These are phyloP conservation scores for Xylariaceae sp. DNA, from an alignment of 2,329 filamentous ascomycete genomes.

Conservation along the genomic window DNA sequence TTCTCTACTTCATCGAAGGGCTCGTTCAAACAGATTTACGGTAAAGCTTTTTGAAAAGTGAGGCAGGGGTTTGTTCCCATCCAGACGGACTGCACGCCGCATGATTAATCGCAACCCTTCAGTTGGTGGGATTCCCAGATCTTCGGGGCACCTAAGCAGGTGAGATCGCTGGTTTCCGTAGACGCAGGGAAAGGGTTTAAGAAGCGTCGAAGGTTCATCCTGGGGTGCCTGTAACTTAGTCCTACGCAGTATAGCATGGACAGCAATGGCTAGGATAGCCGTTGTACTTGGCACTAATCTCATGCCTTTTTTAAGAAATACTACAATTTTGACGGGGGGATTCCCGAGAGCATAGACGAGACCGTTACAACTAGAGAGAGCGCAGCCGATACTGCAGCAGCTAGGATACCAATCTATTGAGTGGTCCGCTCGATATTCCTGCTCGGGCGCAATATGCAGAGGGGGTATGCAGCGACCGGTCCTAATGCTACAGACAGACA, in stretches of 20 bases:
- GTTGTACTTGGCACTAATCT: slow-evolving; percentile 5
- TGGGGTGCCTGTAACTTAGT: background rate
- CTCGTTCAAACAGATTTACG: background rate
- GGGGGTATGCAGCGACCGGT: slow-evolving; percentile 13
- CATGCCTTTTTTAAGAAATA: slow-evolving; percentile 3
- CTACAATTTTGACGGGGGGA: slow-evolving; percentile 18
- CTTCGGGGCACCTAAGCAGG: slow-evolving; percentile 2
- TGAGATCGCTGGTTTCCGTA: slow-evolving; percentile 3
- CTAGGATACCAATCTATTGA: slow-evolving; percentile 21
- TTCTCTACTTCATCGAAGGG: background rate
- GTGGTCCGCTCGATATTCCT: slow-evolving; percentile 11
- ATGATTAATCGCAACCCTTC: slow-evolving; percentile 21
- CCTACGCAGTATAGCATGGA: slow-evolving; percentile 22
- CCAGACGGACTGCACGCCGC: slow-evolving; percentile 8
- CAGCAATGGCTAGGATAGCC: slow-evolving; percentile 26
- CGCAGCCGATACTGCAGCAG: background rate
- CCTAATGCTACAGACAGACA: slow-evolving; percentile 13
- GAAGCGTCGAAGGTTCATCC: slow-evolving; percentile 12
- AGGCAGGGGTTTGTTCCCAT: slow-evolving; percentile 8
- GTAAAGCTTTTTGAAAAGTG: slow-evolving; percentile 8
- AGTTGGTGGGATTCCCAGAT: slow-evolving; percentile 22
- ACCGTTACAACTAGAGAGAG: slow-evolving; percentile 13
- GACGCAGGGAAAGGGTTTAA: slow-evolving; percentile 6
- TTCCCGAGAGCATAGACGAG: background rate
- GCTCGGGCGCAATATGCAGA: slow-evolving; percentile 16